Percentiles rank a stretch among this genome's conserved stretches.
Conservation (phyloP, 2,329 filamentous ascomycete species). For the Calonectria honghensis region DNA sequence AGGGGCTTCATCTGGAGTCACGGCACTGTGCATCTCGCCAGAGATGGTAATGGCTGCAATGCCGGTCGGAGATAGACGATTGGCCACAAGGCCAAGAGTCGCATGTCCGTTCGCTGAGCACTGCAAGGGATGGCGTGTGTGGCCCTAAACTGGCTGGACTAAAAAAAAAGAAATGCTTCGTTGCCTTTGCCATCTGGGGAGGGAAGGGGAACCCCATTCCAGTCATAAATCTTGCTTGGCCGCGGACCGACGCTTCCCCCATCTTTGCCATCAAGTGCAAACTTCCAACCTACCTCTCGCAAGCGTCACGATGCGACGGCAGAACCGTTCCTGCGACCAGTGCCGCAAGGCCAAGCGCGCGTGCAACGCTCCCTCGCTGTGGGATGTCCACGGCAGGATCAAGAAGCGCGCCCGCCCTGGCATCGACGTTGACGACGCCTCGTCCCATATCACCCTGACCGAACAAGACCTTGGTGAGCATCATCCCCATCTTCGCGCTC, state of each 20-base stretch:
- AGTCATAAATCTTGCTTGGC: slow-evolving; percentile 25
- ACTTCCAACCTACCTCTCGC: slow-evolving; percentile 17
- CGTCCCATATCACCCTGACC: slow-evolving; percentile 46
- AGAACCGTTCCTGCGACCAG: slow-evolving; percentile 55
- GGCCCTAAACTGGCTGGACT: slow-evolving; percentile 12
- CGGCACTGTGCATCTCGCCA: slow-evolving; percentile 19
- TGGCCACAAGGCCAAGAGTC: slow-evolving; percentile 1
- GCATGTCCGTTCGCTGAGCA: slow-evolving; percentile 11
- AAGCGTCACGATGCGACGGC: slow-evolving; percentile 49
- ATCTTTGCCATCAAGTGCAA: slow-evolving; percentile 7
- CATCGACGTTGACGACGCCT: slow-evolving; percentile 28
- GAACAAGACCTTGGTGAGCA: slow-evolving; percentile 53
- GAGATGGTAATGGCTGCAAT: neutral
- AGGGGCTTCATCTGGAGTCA: neutral
- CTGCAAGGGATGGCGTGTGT: slow-evolving; percentile 22
- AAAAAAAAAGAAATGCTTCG: slow-evolving; percentile 23
- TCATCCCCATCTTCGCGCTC: neutral
- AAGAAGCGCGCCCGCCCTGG: slow-evolving; percentile 46
- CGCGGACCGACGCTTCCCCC: slow-evolving; percentile 15
- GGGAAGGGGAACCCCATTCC: slow-evolving; percentile 11
- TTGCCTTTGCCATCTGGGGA: slow-evolving; percentile 9
- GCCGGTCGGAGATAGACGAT: neutral
- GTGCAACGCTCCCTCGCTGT: slow-evolving; percentile 53
- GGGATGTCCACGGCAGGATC: slow-evolving; percentile 53
- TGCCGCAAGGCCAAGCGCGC: slow-evolving; percentile 55